A percentile compares a stretch with the other conserved stretches of the same genome.
Conservation (phyloP, 2,329 filamentous ascomycete species). For the Aspergillus aculeatinus region DNA sequence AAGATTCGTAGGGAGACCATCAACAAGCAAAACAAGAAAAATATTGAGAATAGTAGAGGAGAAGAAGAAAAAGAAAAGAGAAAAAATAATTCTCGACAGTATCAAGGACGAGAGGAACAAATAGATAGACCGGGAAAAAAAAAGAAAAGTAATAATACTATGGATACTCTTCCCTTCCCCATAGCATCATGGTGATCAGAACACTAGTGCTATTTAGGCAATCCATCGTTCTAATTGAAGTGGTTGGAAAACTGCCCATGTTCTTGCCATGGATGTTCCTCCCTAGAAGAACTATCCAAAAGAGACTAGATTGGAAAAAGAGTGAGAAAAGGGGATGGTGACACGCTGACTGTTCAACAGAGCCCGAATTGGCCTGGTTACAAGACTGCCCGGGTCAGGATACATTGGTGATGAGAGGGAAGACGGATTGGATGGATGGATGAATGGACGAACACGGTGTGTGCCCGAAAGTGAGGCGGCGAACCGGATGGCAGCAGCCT, state of each 20-base stretch:
- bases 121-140: slow-evolving; percentile 7
- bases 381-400: slow-evolving; percentile 5
- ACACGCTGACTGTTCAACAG: slow-evolving; percentile 14
- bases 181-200: slow-evolving; percentile 13
- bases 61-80: background rate
- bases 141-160: slow-evolving; percentile 4
- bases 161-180: background rate
- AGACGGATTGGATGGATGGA: slow-evolving; percentile 4
- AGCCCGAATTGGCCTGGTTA: slow-evolving; percentile 4
- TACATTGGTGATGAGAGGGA: background rate
- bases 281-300: background rate
- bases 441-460: slow-evolving; percentile 12
- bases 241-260: background rate
- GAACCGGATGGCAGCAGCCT: slow-evolving; percentile 34
- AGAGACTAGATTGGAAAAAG: background rate
- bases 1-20: background rate
- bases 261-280: background rate
- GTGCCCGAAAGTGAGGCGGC: slow-evolving; percentile 37
- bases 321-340: slow-evolving; percentile 7
- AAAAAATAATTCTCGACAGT: background rate
- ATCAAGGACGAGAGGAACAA: slow-evolving; percentile 2
- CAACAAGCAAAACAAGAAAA: no score
- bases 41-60: background rate
- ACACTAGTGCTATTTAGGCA: slow-evolving; percentile 10
- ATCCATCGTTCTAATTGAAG: background rate